Evolutionary conservation across 225 moss, liverwort and hornwort species (phyloP).

Genomic region (Bryum argenteum): DNA sequence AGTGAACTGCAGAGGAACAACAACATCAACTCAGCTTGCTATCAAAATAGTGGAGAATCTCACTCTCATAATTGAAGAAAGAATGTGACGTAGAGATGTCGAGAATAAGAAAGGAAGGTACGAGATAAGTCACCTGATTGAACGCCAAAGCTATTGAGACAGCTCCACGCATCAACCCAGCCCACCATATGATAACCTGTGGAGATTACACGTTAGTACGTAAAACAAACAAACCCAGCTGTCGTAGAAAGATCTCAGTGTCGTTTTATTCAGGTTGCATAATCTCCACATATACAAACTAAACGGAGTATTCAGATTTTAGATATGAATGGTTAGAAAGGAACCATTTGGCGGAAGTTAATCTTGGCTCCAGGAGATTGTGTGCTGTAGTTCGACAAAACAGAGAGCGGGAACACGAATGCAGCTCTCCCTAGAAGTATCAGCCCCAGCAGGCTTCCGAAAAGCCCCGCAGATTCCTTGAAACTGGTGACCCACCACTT

Average conservation of each 20-base stretch:
- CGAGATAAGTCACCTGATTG: conserved; percentile 54
- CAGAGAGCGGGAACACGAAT: conserved; percentile 91
- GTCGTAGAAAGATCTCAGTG: too few relatives aligned
- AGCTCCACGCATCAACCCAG: conserved; percentile 94
- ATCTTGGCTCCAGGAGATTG: conserved; percentile 53
- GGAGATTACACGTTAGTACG: not conserved
- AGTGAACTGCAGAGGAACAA: conserved; percentile 65
- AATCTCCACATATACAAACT: not conserved
- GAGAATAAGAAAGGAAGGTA: not conserved
- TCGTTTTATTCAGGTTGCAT: too few relatives aligned
- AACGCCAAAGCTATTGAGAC: conserved; percentile 93
- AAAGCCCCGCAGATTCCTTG: conserved; percentile 57
- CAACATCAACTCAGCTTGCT: not conserved
- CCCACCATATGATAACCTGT: conserved; percentile 90
- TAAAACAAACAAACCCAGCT: conserved; percentile 4
- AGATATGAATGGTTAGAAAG: not conserved
- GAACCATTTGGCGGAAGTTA: conserved; percentile 68
- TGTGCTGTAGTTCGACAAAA: conserved; percentile 68
- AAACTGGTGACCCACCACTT: conserved; percentile 31
- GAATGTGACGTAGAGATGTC: not conserved
- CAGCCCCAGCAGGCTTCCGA: conserved; percentile 52
- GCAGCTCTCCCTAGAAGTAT: conserved; percentile 79
- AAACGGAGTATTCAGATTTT: not conserved
- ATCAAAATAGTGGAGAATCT: not conserved
- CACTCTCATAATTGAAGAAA: not conserved